phyloP scores from a whole-genome alignment of 2,329 filamentous ascomycete genomes.

The Bimuria novae-zelandiae region DNA sequence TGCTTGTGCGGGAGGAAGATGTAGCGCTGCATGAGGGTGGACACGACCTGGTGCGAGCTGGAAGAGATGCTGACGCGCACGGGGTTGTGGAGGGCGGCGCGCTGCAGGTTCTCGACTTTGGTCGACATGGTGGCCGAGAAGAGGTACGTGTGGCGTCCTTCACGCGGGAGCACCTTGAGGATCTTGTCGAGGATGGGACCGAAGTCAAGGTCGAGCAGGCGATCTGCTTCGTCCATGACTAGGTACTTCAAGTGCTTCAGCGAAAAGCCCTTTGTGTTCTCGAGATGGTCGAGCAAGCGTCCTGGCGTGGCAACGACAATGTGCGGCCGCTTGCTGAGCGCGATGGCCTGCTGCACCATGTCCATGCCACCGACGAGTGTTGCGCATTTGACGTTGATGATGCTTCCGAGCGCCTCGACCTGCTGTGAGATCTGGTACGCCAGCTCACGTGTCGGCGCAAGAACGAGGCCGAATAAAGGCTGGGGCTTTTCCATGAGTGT shows the following conservation, averaged over 20 bases:
- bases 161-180: slow-evolving; percentile 76
- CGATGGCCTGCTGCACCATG: slow-evolving; percentile 90
- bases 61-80: slow-evolving; percentile 79
- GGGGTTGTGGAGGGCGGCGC: slow-evolving; percentile 84
- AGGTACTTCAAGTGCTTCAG: slow-evolving; percentile 81
- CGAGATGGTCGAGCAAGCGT: slow-evolving; percentile 85
- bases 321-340: slow-evolving; percentile 93
- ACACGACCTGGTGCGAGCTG: slow-evolving; percentile 88
- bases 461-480: slow-evolving; percentile 81
- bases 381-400: slow-evolving; percentile 85
- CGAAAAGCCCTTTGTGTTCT: slow-evolving; percentile 96
- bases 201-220: slow-evolving; percentile 91
- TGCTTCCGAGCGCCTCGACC: slow-evolving; percentile 83
- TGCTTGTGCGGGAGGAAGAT: slow-evolving; percentile 75
- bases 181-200: slow-evolving; percentile 92
- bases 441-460: slow-evolving; percentile 91
- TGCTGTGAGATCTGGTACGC: slow-evolving; percentile 88
- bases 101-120: slow-evolving; percentile 90
- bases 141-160: slow-evolving; percentile 68
- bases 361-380: slow-evolving; percentile 93
- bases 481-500: slow-evolving; percentile 85
- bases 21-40: slow-evolving; percentile 84
- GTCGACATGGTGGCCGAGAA: slow-evolving; percentile 94
- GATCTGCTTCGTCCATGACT: slow-evolving; percentile 94
- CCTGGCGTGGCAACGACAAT: slow-evolving; percentile 88